phyloP scores from a whole-genome alignment of 306 rosid genomes.

The Pachyrhizus erosus region DNA sequence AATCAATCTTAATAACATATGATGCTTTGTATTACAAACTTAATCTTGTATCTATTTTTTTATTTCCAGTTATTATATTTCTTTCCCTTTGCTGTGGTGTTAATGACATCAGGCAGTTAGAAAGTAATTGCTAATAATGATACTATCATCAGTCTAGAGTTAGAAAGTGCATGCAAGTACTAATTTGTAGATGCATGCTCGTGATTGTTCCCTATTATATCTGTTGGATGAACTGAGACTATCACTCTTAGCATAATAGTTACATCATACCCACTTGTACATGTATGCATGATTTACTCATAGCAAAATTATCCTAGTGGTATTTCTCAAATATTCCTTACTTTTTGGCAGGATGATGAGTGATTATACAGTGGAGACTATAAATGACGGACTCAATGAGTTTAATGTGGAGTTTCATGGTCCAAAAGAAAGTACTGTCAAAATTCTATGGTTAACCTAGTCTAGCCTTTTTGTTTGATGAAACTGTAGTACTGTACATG shows the following conservation, averaged over 20 bases:
- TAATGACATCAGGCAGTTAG: neutral
- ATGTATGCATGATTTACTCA: conserved; percentile 8
- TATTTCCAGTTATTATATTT: neutral
- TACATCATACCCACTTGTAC: neutral
- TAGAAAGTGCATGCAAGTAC: conserved; percentile 9
- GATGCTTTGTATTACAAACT: neutral
- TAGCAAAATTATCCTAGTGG: conserved; percentile 10
- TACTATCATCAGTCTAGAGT: conserved; percentile 1
- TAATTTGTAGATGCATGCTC: conserved; percentile 22
- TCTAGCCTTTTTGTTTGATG: conserved; percentile 31
- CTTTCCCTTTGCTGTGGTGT: neutral
- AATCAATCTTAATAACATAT: neutral
- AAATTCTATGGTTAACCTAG: conserved; percentile 36
- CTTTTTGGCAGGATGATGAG: conserved; percentile 95
- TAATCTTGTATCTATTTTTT: neutral
- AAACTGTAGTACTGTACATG: conserved; percentile 20
- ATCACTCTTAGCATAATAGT: neutral
- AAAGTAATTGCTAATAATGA: conserved; percentile 1
- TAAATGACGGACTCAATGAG: conserved; percentile 93
- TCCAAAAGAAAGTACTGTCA: conserved; percentile 90
- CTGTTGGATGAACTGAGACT: conserved; percentile 4
- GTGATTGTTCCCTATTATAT: conserved; percentile 20
- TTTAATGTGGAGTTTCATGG: conserved; percentile 98
- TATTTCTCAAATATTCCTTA: conserved; percentile 31
- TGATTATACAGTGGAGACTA: conserved; percentile 95